Evolutionary conservation across 2,329 filamentous ascomycete species (phyloP).

Genomic region (Venturia nashicola): DNA sequence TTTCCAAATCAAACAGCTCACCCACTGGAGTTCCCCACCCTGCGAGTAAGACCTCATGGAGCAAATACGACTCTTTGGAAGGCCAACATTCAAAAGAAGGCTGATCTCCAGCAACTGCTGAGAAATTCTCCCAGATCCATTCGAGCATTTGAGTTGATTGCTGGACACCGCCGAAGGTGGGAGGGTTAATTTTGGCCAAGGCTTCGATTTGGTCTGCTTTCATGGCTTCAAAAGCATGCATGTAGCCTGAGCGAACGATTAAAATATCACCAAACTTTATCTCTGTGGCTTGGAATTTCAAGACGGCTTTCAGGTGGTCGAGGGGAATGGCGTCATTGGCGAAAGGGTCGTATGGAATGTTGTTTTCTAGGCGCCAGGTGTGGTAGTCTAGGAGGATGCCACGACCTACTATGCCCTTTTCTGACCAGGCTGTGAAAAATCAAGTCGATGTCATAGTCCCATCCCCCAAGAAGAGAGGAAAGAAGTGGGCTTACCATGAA

Average conservation of each 20-base stretch:
- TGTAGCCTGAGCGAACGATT: conserved; percentile 37
- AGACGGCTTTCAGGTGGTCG: conserved; percentile 30
- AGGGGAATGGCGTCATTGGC: conserved; percentile 23
- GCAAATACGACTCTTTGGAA: conserved; percentile 9
- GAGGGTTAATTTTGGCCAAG: conserved; percentile 21
- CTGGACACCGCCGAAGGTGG: conserved; percentile 36
- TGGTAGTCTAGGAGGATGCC: conserved; percentile 44
- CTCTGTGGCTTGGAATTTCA: conserved; percentile 34
- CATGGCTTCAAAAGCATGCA: conserved; percentile 26
- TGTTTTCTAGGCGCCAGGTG: conserved; percentile 25
- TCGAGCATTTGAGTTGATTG: conserved; percentile 16
- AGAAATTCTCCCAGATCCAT: conserved; percentile 28
- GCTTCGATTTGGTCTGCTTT: conserved; percentile 26
- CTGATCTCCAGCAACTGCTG: conserved; percentile 25
- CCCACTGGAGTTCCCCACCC: conserved; percentile 41
- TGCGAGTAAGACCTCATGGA: conserved; percentile 36
- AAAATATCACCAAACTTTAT: conserved; percentile 45
- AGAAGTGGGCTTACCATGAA: conserved; percentile 11
- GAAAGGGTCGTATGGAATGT: conserved; percentile 26
- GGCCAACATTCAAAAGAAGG: conserved; percentile 27
- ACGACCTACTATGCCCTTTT: conserved; percentile 43
- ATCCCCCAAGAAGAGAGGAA: neutral
- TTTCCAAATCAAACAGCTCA: conserved; percentile 38
- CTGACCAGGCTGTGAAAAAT: conserved; percentile 31
- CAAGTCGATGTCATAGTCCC: neutral